A percentile compares a stretch with the other conserved stretches of the same genome.
Conservation (phyloP, 1,139 yeast species). For the Arxiozyma slooffiae region DNA sequence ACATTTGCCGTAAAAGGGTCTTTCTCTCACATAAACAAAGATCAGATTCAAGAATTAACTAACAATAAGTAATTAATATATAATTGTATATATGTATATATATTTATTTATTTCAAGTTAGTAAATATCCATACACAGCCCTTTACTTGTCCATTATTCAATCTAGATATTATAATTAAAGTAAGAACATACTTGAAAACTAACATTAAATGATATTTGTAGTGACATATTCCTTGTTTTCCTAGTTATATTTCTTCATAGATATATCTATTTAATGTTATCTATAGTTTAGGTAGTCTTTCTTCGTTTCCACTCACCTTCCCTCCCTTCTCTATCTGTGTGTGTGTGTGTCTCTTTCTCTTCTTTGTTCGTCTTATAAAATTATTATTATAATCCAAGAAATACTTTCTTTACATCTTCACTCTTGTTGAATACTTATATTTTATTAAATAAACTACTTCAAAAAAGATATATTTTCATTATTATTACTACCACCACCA, state of each 20-base stretch:
- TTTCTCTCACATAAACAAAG: slow-evolving; percentile 7
- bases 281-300: neutral
- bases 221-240: neutral
- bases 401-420: neutral
- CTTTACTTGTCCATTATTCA: neutral
- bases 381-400: neutral
- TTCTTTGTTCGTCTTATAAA: neutral
- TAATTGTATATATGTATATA: too few species aligned
- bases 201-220: neutral
- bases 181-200: slow-evolving; percentile 1
- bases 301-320: neutral
- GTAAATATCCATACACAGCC: neutral
- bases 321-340: neutral
- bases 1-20: slow-evolving; percentile 7
- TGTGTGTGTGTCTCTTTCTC: too few species aligned
- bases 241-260: neutral
- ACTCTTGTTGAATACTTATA: too few species aligned
- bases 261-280: too few species aligned
- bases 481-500: too few species aligned
- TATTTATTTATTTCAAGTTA: neutral
- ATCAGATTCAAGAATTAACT: slow-evolving; percentile 3
- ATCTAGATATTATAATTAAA: neutral
- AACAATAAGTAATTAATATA: too few species aligned
- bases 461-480: neutral
- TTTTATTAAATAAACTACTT: too few species aligned